Conservation (phyloP, 1,139 yeast genomes). For the Entelexis sorbosivorans region DNA sequence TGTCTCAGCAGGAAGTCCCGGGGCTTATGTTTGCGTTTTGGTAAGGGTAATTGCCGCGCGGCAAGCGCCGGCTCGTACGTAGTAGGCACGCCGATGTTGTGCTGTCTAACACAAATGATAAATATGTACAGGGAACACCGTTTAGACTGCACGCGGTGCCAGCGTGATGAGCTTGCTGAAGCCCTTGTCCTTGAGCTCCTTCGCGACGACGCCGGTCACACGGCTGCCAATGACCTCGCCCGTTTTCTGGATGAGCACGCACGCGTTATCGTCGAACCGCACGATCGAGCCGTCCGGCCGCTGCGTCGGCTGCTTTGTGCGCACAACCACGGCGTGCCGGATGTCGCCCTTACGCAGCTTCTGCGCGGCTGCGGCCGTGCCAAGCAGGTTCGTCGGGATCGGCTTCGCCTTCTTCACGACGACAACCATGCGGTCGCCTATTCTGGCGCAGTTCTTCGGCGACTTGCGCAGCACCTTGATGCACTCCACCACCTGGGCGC, state of each 20-base stretch:
- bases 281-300: conserved; percentile 83
- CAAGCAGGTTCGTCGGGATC: conserved; percentile 41
- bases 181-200: conserved; percentile 75
- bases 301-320: conserved; percentile 77
- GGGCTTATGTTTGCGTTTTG: too few relatives aligned
- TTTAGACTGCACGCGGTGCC: conserved; percentile 73
- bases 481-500: conserved; percentile 92
- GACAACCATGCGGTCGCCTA: conserved; percentile 84
- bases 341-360: conserved; percentile 92
- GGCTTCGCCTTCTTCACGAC: conserved; percentile 91
- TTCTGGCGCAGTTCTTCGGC: conserved; percentile 69
- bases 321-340: conserved; percentile 87
- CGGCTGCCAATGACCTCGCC: conserved; percentile 95
- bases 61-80: too few relatives aligned
- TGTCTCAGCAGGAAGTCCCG: too few relatives aligned
- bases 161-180: conserved; percentile 79
- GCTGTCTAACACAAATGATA: neutral
- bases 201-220: conserved; percentile 83
- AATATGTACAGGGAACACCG: neutral
- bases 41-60: too few relatives aligned
- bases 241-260: conserved; percentile 82
- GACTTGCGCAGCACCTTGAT: conserved; percentile 87
- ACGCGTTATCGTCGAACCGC: conserved; percentile 91
- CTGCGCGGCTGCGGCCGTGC: conserved; percentile 39
- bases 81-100: too few relatives aligned